Conservation (phyloP, 129 eudicot genomes). For the Rutidosis leptorrhynchoides region DNA sequence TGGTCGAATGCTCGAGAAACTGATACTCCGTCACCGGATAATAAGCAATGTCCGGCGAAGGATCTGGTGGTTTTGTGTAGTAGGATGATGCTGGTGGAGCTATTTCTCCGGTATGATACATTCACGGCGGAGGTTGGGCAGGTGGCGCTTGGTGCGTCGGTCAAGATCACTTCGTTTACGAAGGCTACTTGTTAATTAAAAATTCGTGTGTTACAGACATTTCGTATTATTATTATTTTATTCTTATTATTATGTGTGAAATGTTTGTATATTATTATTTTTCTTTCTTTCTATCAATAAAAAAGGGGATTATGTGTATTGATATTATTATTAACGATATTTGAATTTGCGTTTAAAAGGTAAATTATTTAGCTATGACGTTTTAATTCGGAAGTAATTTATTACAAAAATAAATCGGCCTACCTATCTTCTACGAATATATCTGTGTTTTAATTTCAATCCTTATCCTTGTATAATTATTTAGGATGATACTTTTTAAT, state of each 20-base stretch:
- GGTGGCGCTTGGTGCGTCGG: constrained; percentile 35
- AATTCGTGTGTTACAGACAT: not conserved
- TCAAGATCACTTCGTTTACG: constrained; percentile 45
- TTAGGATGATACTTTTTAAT: too few species aligned
- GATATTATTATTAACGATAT: too few species aligned
- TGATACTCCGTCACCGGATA: constrained; percentile 41
- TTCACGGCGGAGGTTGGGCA: constrained; percentile 36
- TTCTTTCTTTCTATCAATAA: not conserved
- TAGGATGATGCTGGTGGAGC: constrained; percentile 62
- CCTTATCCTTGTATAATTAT: too few species aligned
- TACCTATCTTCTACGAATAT: too few species aligned
- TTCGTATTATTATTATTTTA: not conserved
- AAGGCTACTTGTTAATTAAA: constrained; percentile 19
- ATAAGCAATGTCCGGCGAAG: constrained; percentile 65
- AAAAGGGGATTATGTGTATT: not conserved
- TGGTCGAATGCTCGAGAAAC: constrained; percentile 74
- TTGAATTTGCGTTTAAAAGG: too few species aligned
- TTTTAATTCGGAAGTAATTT: too few species aligned
- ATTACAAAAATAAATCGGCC: too few species aligned
- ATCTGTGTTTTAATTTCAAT: too few species aligned
- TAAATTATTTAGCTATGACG: too few species aligned
- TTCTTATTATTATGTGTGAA: not conserved
- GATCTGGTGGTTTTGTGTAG: constrained; percentile 48
- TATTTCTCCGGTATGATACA: constrained; percentile 53
- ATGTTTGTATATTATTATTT: not conserved